Evolutionary conservation across 176 grass and related monocot genomes (phyloP), one percentile per base, ranked within the genome.

Genomic region (Eremochloa ophiuroides): DNA sequence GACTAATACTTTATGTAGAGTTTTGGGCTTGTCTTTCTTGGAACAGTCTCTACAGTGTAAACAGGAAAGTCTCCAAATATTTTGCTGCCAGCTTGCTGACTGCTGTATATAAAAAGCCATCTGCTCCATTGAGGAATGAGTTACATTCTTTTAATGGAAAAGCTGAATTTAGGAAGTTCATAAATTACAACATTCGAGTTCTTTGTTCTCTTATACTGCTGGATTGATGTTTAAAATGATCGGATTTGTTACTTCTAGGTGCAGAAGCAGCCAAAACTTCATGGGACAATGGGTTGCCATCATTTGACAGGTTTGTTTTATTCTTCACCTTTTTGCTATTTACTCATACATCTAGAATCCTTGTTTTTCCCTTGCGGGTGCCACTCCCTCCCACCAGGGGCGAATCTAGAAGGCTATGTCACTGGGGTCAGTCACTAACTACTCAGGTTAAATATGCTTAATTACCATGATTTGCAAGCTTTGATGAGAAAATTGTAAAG

Each of bases 241-340:
- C 10, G 17, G 39, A 55, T 43, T 61, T 82, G 10, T 69, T 88
- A 80, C 60, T 63, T 71, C 62, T 81, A 92, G 90, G 81, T 69
- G 64, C 85, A 83, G 87, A 92, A 72, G 83, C 78, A 50, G 88
- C 62, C 8, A 88, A 89, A 78, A 83, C 80, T 76, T 89, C 90
- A 76, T 92, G 92, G 95, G 86, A 91, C 66, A 83, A 74, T 83
- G 78, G 73, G 62, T 75, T 97, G 51, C 66, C 95, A 91, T 94
- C 94, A 50, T 88, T 97, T 87, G 88, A 60, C 87, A 94, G 95
- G 95, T 97, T 77, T 41, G 91, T 73, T 82, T 68, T 67, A 69
- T 62, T 18, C 74, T 80, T 78, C 55, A 12, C 58, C 43, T 69
- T 66, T 66, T 63, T 69, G 25, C 51, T 88, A 62, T 51, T 79